Base-by-base conservation (phyloP, 805 yeast species). In the Candida incommunis region DNA sequence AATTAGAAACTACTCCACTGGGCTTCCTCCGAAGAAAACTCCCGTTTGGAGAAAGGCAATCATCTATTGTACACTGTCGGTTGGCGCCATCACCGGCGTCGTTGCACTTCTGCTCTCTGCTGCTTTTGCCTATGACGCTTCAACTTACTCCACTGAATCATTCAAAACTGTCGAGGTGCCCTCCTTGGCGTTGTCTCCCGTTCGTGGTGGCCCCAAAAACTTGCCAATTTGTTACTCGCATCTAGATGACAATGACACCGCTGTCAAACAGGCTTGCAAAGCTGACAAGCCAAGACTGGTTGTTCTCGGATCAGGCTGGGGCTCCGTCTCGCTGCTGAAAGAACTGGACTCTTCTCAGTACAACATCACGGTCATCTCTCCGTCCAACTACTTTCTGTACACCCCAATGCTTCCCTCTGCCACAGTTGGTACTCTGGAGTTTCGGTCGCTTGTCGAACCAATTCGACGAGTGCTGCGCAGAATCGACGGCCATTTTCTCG, bases 221-320 rank as follows among this genome's bases (percentile, higher is more conserved):
- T 62, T 80, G 47, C 85, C 84, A 1, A 72, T 80, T 23, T 64
- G 77, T 49, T 69, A 68, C 31, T 67, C 71, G 27, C 72, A 71
- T 48, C 60, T 80, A 45, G 86, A 79, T 53, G 73, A 75, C 34
- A 71, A 67, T 48, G 85, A 80, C 54, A 59, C 64, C 23, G 68
- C 64, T 20, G 68, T 60, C n/a, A 72, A 71, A 51, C 7, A 11
- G 7, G 18, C 13, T 13, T 31, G 37, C 37, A 70, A 69, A 46
- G 52, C 45, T 27, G 50, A 63, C 48, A 75, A 70, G 56, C 81
- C 80, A 27, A 70, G 70, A 48, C 61, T 79, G 44, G 82, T 79
- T 2, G 66, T 79, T 26, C 63, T 79, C 27, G 85, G 85, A 16
- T 71, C 79, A 31, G 85, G 85, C 41, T 79, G 85, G 85, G 85